Evolutionary conservation across 2,329 filamentous ascomycete species (phyloP).

Genomic region (Akanthomyces lecanii): DNA sequence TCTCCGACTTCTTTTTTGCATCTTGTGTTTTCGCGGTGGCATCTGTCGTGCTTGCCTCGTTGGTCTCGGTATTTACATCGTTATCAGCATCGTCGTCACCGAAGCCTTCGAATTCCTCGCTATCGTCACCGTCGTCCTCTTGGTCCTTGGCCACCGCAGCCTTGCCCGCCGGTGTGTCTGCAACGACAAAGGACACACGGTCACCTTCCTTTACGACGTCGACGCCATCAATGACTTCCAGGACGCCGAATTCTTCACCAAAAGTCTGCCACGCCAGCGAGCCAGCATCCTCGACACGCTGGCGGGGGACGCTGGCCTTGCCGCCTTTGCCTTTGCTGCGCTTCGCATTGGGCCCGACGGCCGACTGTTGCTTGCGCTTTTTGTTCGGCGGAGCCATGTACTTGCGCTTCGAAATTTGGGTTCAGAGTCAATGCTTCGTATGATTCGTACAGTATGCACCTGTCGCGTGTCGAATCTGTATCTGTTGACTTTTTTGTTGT

Average conservation of each 20-base stretch:
- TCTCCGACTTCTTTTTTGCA: conserved; percentile 24
- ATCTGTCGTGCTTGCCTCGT: background rate
- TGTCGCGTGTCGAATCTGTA: background rate
- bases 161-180: conserved; percentile 19
- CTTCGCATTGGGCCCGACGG: conserved; percentile 32
- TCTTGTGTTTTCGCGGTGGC: conserved; percentile 21
- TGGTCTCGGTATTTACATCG: background rate
- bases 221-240: conserved; percentile 90
- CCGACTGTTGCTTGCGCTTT: conserved; percentile 37
- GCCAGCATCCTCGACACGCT: conserved; percentile 39
- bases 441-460: background rate
- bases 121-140: conserved; percentile 45
- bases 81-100: conserved; percentile 40
- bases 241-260: conserved; percentile 86
- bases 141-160: conserved; percentile 17
- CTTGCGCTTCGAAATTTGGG: background rate
- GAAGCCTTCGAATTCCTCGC: conserved; percentile 65
- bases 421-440: background rate
- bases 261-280: conserved; percentile 65
- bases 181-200: conserved; percentile 52
- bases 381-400: conserved; percentile 32
- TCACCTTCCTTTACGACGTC: conserved; percentile 69
- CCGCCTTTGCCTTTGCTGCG: conserved; percentile 32
- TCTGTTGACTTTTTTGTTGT: background rate
- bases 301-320: conserved; percentile 26